A percentile compares a stretch with the other conserved stretches of the same genome.
Evolutionary conservation across 805 yeast genomes (phyloP).

Genomic region (Yarrowia phangngaensis): DNA sequence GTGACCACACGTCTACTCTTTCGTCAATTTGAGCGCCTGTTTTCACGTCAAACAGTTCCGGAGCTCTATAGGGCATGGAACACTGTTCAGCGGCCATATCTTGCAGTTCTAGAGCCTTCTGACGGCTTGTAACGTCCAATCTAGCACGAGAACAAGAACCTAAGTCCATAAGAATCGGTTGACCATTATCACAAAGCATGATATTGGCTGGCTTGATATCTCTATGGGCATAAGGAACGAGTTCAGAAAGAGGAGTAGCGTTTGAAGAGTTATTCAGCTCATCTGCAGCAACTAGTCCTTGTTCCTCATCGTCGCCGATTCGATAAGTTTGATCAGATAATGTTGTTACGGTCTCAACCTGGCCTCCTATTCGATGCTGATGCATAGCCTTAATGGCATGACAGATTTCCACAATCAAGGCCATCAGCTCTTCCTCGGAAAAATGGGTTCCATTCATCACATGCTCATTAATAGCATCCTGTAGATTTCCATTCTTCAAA

Average conservation of each 20-base stretch:
- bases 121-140: slow-evolving; percentile 51
- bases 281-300: slow-evolving; percentile 34
- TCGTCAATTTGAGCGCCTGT: slow-evolving; percentile 65
- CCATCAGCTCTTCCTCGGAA: slow-evolving; percentile 60
- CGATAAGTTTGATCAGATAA: slow-evolving; percentile 5
- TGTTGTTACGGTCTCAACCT: neutral
- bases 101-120: slow-evolving; percentile 69
- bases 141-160: slow-evolving; percentile 75
- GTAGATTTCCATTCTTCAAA: slow-evolving; percentile 68
- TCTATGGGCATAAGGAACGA: slow-evolving; percentile 73
- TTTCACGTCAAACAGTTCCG: slow-evolving; percentile 77
- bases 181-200: slow-evolving; percentile 68
- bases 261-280: slow-evolving; percentile 39
- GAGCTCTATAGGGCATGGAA: slow-evolving; percentile 83
- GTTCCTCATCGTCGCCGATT: slow-evolving; percentile 31
- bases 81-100: slow-evolving; percentile 83
- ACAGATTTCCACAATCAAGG: slow-evolving; percentile 63
- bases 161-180: slow-evolving; percentile 77
- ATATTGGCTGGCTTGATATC: slow-evolving; percentile 89
- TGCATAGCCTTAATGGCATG: slow-evolving; percentile 77
- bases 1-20: slow-evolving; percentile 82
- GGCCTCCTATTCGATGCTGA: slow-evolving; percentile 36
- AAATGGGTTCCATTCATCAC: slow-evolving; percentile 53
- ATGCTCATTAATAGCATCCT: slow-evolving; percentile 68
- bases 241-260: slow-evolving; percentile 52